Percentiles rank a stretch among this genome's conserved stretches.
Evolutionary conservation across 2,329 filamentous ascomycete genomes (phyloP).

Genomic region (Berkeleyomyces basicola): DNA sequence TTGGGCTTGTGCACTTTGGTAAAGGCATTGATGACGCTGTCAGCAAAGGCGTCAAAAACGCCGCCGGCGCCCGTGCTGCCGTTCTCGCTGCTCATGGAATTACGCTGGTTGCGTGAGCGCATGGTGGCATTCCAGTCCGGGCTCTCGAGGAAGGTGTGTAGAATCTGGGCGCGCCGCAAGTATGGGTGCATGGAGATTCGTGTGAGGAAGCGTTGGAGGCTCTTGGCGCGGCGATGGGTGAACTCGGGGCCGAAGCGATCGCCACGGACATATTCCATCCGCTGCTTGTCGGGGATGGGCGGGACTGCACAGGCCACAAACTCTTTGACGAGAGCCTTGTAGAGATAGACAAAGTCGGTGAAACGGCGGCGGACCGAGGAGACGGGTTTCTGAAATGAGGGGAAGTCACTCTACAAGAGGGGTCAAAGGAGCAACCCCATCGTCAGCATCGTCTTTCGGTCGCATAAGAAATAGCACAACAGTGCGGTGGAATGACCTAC

Average conservation of each 20-base stretch:
- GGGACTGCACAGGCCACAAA: conserved; percentile 87
- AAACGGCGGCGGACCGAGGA: conserved; percentile 78
- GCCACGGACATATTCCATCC: conserved; percentile 95
- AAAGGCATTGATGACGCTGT: conserved; percentile 94
- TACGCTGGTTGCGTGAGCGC: conserved; percentile 56
- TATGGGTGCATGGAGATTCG: conserved; percentile 78
- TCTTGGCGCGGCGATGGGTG: conserved; percentile 73
- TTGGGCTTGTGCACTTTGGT: conserved; percentile 93
- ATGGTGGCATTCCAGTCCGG: conserved; percentile 95
- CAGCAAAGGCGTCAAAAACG: conserved; percentile 88
- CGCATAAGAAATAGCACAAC: neutral
- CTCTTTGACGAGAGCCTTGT: conserved; percentile 73
- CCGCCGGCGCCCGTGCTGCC: conserved; percentile 30
- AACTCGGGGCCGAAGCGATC: conserved; percentile 92
- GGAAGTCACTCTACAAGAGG: conserved; percentile 62
- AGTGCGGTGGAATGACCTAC: conserved; percentile 29
- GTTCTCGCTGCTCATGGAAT: conserved; percentile 33
- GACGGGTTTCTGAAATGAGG: conserved; percentile 70
- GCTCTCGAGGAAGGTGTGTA: conserved; percentile 83
- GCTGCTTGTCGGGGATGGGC: conserved; percentile 92
- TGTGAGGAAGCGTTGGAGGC: conserved; percentile 76
- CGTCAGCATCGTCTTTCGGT: neutral
- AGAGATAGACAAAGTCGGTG: conserved; percentile 95
- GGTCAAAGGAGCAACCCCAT: conserved; percentile 4
- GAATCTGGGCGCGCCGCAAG: conserved; percentile 62